Evolutionary conservation across 2,329 filamentous ascomycete genomes (phyloP), one percentile per base, ranked within the genome.

Genomic region (Diaporthe sp.): DNA sequence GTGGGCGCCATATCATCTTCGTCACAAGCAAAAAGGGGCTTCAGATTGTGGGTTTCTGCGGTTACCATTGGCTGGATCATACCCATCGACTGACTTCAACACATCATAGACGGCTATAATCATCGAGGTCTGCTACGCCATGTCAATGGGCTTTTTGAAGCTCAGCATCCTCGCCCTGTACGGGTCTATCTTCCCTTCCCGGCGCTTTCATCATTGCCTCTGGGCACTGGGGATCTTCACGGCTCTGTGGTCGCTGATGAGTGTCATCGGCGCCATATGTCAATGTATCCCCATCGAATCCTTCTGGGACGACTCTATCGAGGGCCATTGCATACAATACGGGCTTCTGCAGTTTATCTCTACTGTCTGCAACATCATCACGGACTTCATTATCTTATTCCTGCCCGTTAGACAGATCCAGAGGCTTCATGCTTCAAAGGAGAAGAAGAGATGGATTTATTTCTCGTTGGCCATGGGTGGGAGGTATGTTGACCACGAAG

Each of bases 1-100:
- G 37, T 27, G 58, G 37, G 25, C 58, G 58, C n/a, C 58, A 61
- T 7, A 30, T 61, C 58, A 44, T 63, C 25, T 63, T 63, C 59
- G 25, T 63, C 25, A 63, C 39, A 63, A 63, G 27, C 59, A 63
- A 63, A 19, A 44, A 32, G 8, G 59, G 15, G 2, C 17, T 63
- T 13, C 59, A 22, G 4, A 13, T 63, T n/a, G 59, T 63, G 17
- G 13, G 59, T 63, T 8, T 12, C 15, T 13, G 8, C 13, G 13
- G 1, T 6, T 15, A 9, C 6, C 0, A 22, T 30, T 30, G 15
- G 9, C 37, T 12, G 6, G 1, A 13, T 0, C 6, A 1, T 12
- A 2, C 10, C 4, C 17, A 6, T 12, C 32, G 10, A 27, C 25
- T 44, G 39, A 63, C 25, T 25, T 22, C 1, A 25, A 22, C 8